Evolutionary conservation across 2,329 filamentous ascomycete species (phyloP).

Genomic region (Aplosporella prunicola): DNA sequence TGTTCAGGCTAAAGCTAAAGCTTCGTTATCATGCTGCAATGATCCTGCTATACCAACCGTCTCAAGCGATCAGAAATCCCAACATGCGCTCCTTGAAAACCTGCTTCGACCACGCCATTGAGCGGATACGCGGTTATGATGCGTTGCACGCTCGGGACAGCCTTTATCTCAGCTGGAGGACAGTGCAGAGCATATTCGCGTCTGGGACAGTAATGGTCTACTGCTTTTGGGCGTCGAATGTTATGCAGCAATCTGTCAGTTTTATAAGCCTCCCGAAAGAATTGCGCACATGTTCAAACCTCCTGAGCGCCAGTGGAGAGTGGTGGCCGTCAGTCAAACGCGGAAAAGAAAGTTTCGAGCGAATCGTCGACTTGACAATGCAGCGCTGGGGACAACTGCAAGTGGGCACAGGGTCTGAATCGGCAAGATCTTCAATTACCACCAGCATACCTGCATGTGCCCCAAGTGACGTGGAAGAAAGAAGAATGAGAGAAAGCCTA

Average conservation of each 20-base stretch:
- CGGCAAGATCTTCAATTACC: too few species aligned
- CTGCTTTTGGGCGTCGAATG: constrained; percentile 28
- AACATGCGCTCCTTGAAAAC: constrained; percentile 19
- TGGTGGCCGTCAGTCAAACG: too few species aligned
- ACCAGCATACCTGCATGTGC: too few species aligned
- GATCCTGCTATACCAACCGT: constrained; percentile 30
- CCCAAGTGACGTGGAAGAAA: too few species aligned
- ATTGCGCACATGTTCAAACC: constrained; percentile 26
- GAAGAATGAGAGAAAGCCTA: too few species aligned
- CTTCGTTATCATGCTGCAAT: constrained; percentile 26
- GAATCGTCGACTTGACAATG: too few species aligned
- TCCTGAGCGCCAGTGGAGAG: constrained; percentile 31
- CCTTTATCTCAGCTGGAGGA: constrained; percentile 27
- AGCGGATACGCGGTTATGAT: constrained; percentile 24
- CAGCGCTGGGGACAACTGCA: too few species aligned
- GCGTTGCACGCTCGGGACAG: constrained; percentile 21
- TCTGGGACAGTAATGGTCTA: constrained; percentile 32
- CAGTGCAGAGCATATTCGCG: constrained; percentile 31
- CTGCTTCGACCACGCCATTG: constrained; percentile 23
- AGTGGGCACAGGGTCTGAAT: too few species aligned
- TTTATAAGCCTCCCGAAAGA: constrained; percentile 18
- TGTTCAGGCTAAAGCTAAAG: constrained; percentile 21
- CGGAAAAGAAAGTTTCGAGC: too few species aligned
- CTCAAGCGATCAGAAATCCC: constrained; percentile 25
- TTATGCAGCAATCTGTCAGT: constrained; percentile 18